These are phyloP conservation scores for Zasmidium citrigriseum DNA, from an alignment of 2,329 filamentous ascomycete species.

Conservation along the genomic window DNA sequence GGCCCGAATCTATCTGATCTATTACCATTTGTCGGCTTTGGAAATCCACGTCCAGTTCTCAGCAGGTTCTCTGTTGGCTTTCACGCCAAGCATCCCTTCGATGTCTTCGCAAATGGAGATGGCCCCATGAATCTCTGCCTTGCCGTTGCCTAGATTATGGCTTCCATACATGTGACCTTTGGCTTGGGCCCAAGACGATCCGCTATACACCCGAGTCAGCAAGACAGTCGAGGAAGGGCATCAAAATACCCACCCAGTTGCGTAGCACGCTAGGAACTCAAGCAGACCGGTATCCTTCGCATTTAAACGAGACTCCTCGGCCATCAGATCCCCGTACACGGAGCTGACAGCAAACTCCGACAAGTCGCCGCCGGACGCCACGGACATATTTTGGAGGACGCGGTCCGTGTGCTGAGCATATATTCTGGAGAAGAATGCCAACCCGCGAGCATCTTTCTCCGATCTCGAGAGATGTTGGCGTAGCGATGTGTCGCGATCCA, in stretches of 20 bases:
- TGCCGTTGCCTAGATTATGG: constrained; percentile 20
- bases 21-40: constrained; percentile 20
- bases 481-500: constrained; percentile 18
- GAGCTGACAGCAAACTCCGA: constrained; percentile 23
- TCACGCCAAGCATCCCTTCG: constrained; percentile 17
- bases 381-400: constrained; percentile 21
- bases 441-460: constrained; percentile 20
- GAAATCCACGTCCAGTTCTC: constrained; percentile 21
- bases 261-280: constrained; percentile 25
- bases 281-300: constrained; percentile 22
- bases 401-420: constrained; percentile 23
- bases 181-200: constrained; percentile 17
- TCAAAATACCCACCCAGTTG: constrained; percentile 12
- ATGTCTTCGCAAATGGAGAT: constrained; percentile 20
- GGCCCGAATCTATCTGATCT: neutral
- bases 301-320: constrained; percentile 17
- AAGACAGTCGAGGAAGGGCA: neutral
- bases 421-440: constrained; percentile 20
- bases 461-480: constrained; percentile 11
- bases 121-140: constrained; percentile 20
- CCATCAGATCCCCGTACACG: constrained; percentile 24
- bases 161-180: constrained; percentile 25
- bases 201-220: constrained; percentile 9
- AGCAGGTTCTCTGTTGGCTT: constrained; percentile 13
- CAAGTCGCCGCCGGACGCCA: constrained; percentile 20